phyloP scores from a whole-genome alignment of 1,284 basidiomycete genomes.

The Fomitopsis pinicola region DNA sequence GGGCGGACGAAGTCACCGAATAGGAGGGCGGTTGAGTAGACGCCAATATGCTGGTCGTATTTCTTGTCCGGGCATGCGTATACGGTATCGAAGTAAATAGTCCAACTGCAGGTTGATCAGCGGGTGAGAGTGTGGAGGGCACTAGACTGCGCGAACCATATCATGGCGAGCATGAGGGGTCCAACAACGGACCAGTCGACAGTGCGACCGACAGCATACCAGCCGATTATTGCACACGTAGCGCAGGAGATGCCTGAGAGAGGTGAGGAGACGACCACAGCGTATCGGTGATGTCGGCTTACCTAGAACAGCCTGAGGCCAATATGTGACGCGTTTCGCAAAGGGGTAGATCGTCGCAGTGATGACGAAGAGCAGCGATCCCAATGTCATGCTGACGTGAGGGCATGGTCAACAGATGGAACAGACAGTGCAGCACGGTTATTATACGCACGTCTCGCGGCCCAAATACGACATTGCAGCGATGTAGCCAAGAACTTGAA shows the following conservation, averaged over 20 bases:
- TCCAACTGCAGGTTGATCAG: slow-evolving; percentile 30
- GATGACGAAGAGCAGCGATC: slow-evolving; percentile 4
- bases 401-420: neutral
- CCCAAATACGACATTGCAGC: slow-evolving; percentile 10
- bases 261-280: neutral
- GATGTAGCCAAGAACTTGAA: neutral
- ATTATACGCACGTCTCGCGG: slow-evolving; percentile 9
- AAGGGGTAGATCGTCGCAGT: slow-evolving; percentile 15
- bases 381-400: neutral
- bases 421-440: neutral
- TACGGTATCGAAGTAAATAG: slow-evolving; percentile 52
- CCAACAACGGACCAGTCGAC: slow-evolving; percentile 10
- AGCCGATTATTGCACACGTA: slow-evolving; percentile 1
- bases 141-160: neutral
- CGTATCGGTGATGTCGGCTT: neutral
- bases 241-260: slow-evolving; percentile 2
- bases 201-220: neutral
- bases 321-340: slow-evolving; percentile 37
- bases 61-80: slow-evolving; percentile 54
- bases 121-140: neutral
- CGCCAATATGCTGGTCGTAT: slow-evolving; percentile 49
- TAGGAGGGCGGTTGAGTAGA: slow-evolving; percentile 54
- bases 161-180: neutral
- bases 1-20: slow-evolving; percentile 40
- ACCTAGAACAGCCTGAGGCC: slow-evolving; percentile 57